Evolutionary conservation across 2,329 filamentous ascomycete species (phyloP).

Genomic region (Onygenales sp.): DNA sequence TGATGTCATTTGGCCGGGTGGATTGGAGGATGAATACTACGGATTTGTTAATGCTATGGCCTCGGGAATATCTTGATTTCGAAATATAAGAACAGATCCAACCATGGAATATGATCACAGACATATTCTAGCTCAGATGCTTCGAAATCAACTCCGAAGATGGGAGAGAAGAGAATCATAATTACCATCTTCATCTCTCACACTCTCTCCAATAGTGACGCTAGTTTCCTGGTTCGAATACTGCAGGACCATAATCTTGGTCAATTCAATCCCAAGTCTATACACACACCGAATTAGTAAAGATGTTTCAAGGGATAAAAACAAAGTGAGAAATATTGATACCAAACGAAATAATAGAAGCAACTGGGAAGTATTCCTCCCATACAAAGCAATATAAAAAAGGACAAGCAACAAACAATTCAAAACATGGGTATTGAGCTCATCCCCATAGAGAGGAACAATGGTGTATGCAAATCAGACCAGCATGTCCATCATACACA

Average conservation of each 20-base stretch:
- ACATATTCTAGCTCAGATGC: neutral
- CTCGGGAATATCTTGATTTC: neutral
- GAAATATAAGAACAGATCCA: slow-evolving; percentile 3
- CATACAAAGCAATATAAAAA: too few species aligned
- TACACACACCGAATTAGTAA: neutral
- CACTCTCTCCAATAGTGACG: slow-evolving; percentile 90
- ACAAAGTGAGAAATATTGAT: too few species aligned
- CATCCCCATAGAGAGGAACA: too few species aligned
- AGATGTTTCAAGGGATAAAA: too few species aligned
- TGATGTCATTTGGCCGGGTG: slow-evolving; percentile 89
- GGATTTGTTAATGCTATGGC: neutral
- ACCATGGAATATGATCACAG: neutral
- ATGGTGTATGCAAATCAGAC: too few species aligned
- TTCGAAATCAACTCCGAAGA: neutral
- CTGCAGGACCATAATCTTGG: slow-evolving; percentile 59
- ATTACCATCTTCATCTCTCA: slow-evolving; percentile 85
- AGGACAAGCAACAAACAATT: too few species aligned
- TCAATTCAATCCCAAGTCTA: slow-evolving; percentile 57
- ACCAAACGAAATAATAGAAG: too few species aligned
- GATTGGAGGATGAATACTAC: slow-evolving; percentile 92
- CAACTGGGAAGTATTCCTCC: too few species aligned
- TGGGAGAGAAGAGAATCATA: slow-evolving; percentile 4
- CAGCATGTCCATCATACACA: too few species aligned
- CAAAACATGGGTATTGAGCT: too few species aligned
- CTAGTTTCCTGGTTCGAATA: slow-evolving; percentile 54